Base-by-base conservation (phyloP, 257 asterid genomes). In the Linderniella brevidens region DNA sequence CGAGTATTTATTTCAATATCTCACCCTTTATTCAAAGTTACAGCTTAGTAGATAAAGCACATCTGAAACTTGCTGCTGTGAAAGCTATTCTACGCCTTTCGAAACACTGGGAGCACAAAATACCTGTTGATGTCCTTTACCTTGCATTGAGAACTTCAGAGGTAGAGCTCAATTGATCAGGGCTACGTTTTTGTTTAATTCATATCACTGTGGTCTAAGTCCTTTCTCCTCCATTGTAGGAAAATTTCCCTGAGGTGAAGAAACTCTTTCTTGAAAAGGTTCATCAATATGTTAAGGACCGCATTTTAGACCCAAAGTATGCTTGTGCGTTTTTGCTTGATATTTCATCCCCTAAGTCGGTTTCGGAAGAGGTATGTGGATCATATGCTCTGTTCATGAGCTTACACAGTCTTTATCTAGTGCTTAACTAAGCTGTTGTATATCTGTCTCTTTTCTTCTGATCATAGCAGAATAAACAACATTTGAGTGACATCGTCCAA, bases 71-170 rank as follows among this genome's bases (percentile, higher is more conserved):
- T 61, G 92, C 92, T 65, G 99, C 99, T 35, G 96, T 92, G 15
- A 90, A 90, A 64, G 86, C 99, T 61, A 68, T 90, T 66, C 96
- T 90, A 68, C 99, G 99, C 57, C 69, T 90, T 19, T 86, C 92
- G 37, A 90, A 72, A 66, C 75, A 69, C 58, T 90, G 99, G 99
- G 99, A 90, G 61, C 86, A 86, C 50, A 86, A 77, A 71, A 82
- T 90, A 67, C 93, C 99, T 0, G 59, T 71, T 51, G 92, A 86
- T 65, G 78, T 82, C 56, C 72, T 81, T 64, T 79, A 86, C 65
- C 76, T 77, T 38, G 65, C 99, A 37, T 59, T 90, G 60, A 75
- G 75, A 63, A 73, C 81, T 55, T 71, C 93, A 35, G 99, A 85
- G 93, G 99, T 85, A 68, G 57, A 59, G 52, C 60, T 44, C 15